Percentiles rank a stretch among this genome's conserved stretches.
These are phyloP conservation scores for Ophiostoma populinum DNA, from an alignment of 2,329 filamentous ascomycete species.

Conservation along the genomic window DNA sequence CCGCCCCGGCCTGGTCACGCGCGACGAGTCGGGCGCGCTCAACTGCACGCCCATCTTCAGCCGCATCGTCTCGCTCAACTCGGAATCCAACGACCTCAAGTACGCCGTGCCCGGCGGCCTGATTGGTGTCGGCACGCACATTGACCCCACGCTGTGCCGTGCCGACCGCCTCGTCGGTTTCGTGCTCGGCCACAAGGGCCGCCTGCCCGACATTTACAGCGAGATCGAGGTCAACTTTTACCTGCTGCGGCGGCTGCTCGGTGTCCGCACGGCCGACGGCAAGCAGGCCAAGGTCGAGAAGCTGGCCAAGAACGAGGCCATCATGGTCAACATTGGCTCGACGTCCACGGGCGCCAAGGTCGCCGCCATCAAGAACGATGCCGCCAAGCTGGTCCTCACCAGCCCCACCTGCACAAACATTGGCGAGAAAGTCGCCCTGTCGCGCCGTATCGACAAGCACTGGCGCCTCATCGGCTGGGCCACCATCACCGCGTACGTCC, in stretches of 20 bases:
- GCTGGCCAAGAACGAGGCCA: constrained; percentile 92
- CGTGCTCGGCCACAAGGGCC: constrained; percentile 86
- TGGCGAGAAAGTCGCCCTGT: constrained; percentile 94
- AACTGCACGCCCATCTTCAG: constrained; percentile 97
- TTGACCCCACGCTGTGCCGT: constrained; percentile 95
- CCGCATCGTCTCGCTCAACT: constrained; percentile 85
- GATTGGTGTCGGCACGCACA: constrained; percentile 93
- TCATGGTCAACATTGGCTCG: constrained; percentile 99
- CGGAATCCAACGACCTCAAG: constrained; percentile 95
- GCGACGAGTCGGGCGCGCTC: constrained; percentile 82
- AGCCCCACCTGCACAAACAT: constrained; percentile 92
- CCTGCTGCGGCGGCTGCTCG: constrained; percentile 78
- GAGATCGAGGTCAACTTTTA: constrained; percentile 99
- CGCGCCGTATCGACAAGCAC: constrained; percentile 95
- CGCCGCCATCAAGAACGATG: constrained; percentile 91
- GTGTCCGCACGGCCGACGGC: constrained; percentile 93
- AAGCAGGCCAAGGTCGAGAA: constrained; percentile 99
- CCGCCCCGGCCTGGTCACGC: constrained; percentile 91
- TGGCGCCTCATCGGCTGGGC: constrained; percentile 93
- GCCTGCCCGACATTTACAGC: constrained; percentile 89
- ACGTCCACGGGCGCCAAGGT: constrained; percentile 97
- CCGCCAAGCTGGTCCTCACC: constrained; percentile 83
- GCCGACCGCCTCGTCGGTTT: constrained; percentile 97
- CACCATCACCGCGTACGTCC: constrained; percentile 51
- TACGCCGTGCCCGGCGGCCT: constrained; percentile 95